Evolutionary conservation across 306 rosid genomes (phyloP), one percentile per base, ranked within the genome.

Genomic region (Malus orientalis): DNA sequence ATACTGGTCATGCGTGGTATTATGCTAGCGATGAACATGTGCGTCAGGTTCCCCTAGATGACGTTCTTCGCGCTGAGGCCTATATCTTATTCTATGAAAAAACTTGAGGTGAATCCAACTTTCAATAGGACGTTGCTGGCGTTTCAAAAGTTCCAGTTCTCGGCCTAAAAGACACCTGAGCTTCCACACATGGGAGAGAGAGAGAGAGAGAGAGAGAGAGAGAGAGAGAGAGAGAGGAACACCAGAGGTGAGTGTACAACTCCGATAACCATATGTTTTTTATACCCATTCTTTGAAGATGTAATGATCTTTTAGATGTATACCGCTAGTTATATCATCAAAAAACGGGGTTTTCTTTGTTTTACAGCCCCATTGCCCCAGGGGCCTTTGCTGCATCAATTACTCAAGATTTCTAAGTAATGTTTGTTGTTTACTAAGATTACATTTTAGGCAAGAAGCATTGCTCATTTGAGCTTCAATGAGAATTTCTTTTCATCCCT

Each of bases 1-100:
- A 60, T 55, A 83, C 49, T 60, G 67, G 81, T 61, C 86, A 80
- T 60, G 70, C 79, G 44, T 95, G 99, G 99, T 96, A 88, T 88
- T 87, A 92, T 63, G 93, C 93, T 9, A 93, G 93, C 73, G 99
- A 96, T 87, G 86, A 88, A 8, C 67, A 80, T 73, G 89, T 92
- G 69, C 85, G 84, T 63, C 82, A 91, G 88, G 88, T 78, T 73
- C 78, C 93, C 71, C 78, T 89, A 3, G 84, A 86, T 16, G 89
- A 88, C 88, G 97, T 96, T 85, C 98, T 96, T 77, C 83, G 74
- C 14, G 68, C 88, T 36, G 99, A 96, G 79, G 99, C 98, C 22
- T 92, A 96, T 84, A 88, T 96, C 83, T 81, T 96, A 67, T 96
- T 96, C 81, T 96, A 92, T 69, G 96, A 91, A 85, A 91, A 82